Percentiles rank a stretch among this genome's conserved stretches.
These are phyloP conservation scores for Daedaleopsis nitida DNA, from an alignment of 768 basidiomycete genomes.

Conservation along the genomic window DNA sequence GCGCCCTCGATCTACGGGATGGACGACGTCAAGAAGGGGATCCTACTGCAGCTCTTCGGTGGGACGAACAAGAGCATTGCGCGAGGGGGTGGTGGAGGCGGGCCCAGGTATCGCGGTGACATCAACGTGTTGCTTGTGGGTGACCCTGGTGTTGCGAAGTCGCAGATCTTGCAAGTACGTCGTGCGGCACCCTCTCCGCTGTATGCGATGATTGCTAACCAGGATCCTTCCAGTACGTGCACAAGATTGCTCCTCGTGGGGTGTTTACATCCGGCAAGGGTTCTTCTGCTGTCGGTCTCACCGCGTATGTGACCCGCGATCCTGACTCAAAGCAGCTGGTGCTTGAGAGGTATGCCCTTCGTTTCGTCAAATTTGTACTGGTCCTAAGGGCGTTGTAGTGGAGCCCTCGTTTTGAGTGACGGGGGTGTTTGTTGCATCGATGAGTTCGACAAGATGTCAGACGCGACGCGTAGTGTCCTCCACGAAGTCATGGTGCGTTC, in stretches of 20 bases:
- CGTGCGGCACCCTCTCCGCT: too few relatives aligned
- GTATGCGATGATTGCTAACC: background rate
- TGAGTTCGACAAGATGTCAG: conserved; percentile 99
- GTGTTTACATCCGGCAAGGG: conserved; percentile 98
- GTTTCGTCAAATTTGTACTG: background rate
- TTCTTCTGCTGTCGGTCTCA: conserved; percentile 97
- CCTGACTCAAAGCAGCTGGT: conserved; percentile 98
- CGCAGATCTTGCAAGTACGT: conserved; percentile 81
- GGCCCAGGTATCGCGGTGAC: conserved; percentile 95
- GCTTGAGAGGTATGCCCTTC: conserved; percentile 74
- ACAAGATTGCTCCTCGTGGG: conserved; percentile 97
- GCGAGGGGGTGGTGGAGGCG: conserved; percentile 91
- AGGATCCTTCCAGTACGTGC: conserved; percentile 73
- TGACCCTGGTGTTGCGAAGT: conserved; percentile 96
- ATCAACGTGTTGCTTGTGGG: conserved; percentile 98
- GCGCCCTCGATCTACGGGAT: conserved; percentile 97
- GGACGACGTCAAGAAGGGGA: conserved; percentile 99
- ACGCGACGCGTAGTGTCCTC: conserved; percentile 93
- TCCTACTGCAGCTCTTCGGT: conserved; percentile 92
- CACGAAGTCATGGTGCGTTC: conserved; percentile 94
- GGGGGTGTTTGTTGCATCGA: conserved; percentile 99
- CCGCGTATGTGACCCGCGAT: conserved; percentile 97
- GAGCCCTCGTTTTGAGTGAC: conserved; percentile 91
- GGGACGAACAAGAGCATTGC: conserved; percentile 97
- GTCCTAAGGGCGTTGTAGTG: conserved; percentile 45